Evolutionary conservation across 163 green algal genomes (phyloP).

Genomic region (Coccomyxa subellipsoidea): DNA sequence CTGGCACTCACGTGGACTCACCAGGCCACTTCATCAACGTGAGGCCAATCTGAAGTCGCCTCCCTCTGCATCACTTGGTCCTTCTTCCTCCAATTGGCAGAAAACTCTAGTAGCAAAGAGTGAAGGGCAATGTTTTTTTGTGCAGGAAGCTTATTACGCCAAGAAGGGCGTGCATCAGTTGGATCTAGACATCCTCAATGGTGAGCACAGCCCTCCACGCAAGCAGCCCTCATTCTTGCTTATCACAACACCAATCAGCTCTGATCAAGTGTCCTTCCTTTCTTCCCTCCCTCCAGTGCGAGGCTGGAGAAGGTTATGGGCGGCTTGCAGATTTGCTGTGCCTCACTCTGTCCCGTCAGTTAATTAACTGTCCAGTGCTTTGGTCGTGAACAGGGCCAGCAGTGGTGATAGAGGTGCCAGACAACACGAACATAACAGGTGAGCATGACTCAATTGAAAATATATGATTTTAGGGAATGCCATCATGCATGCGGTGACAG

Average conservation of each 20-base stretch:
- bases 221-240: no score
- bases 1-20: slow-evolving; percentile 31
- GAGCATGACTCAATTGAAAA: no score
- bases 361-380: no score
- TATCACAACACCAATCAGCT: no score
- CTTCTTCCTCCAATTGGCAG: not conserved
- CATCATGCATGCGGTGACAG: no score
- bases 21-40: slow-evolving; percentile 26
- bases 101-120: not conserved
- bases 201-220: slow-evolving; percentile 7
- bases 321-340: not conserved
- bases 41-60: not conserved
- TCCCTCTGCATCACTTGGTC: not conserved
- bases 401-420: slow-evolving; percentile 31
- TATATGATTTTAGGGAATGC: no score
- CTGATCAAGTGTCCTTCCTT: no score
- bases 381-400: slow-evolving; percentile 36
- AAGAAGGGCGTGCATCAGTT: slow-evolving; percentile 10
- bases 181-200: slow-evolving; percentile 10
- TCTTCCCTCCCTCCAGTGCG: no score
- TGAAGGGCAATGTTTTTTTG: not conserved
- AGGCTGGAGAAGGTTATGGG: not conserved
- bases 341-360: not conserved
- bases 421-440: slow-evolving; percentile 43
- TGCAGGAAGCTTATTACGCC: slow-evolving; percentile 22